Base-by-base conservation (phyloP, 225 moss, liverwort and hornwort genomes). In the Bryum argenteum region DNA sequence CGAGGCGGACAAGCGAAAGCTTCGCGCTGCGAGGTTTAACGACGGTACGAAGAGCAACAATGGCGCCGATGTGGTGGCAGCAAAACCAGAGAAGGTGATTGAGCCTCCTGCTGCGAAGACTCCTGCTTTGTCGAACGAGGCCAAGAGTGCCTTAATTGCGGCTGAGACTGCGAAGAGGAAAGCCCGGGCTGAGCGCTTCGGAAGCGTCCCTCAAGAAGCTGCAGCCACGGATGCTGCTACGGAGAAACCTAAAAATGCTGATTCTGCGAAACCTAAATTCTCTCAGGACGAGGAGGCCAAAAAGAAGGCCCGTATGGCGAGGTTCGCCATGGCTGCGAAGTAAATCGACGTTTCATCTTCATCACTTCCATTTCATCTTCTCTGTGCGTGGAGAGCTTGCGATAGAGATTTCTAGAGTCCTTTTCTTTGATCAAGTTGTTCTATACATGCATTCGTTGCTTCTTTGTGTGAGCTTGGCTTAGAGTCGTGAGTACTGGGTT, bases 281-380 rank as follows among this genome's bases (percentile, higher is more conserved):
- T 78, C 85, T 6, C 53, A 70, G 15, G 67, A 74, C 18, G 98
- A 98, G 71, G 94, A 91, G 64, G 82, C 87, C 33, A 91, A 87
- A 86, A 98, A 98, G 77, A 94, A 98, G 75, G 98, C 98, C 2
- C 86, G 98, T 24, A 81, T 94, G 69, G 98, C 87, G 33, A 92
- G 98, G 79, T 98, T 98, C 77, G 84, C 88, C 54, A 9, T 72
- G 81, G 58, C 77, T 15, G 85, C 82, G 39, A 87, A 81, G 51
- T 87, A 59, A 54, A 28, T 33, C 33, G 65, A 67, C 72, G 72
- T 54, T 70, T 72, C 54, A n/a, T 65, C 47, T 70, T 72, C 54
- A n/a, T 65, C 47, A 54, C 79, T 68, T 80, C 52, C 54, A 44
- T 45, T 73, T 51, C 65, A 33, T 45, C 24, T 55, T 56, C 51